Percentiles rank a stretch among this genome's conserved stretches.
These are phyloP conservation scores for Chamaecrista fasciculata DNA, from an alignment of 306 rosid species.

Conservation along the genomic window DNA sequence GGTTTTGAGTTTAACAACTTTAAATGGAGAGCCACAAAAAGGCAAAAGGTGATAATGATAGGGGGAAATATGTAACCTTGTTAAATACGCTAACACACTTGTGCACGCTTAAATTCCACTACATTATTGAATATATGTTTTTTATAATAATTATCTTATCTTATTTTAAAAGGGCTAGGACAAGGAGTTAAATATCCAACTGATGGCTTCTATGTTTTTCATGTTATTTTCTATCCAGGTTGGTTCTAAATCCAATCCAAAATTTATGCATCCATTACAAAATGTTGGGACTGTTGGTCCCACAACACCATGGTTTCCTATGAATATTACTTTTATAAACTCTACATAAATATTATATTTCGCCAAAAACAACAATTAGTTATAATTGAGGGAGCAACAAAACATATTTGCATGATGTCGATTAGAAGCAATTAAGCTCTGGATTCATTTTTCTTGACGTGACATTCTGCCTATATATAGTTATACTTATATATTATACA, in stretches of 20 bases:
- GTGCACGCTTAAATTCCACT: background rate
- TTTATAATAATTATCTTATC: too few relatives aligned
- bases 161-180: background rate
- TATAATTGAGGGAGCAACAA: background rate
- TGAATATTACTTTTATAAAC: background rate
- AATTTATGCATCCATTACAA: background rate
- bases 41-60: background rate
- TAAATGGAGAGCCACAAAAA: background rate
- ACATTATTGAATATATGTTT: too few relatives aligned
- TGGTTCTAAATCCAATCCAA: background rate
- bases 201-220: background rate
- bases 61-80: background rate
- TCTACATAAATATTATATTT: background rate
- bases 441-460: constrained; percentile 26
- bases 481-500: too few relatives aligned
- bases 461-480: constrained; percentile 36
- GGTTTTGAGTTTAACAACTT: background rate
- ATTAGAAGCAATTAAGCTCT: background rate
- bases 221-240: background rate
- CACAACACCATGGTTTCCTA: background rate
- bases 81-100: background rate
- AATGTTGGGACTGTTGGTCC: background rate
- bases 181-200: background rate
- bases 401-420: background rate
- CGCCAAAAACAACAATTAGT: background rate